Evolutionary conservation across 306 rosid genomes (phyloP).

Genomic region (Casuarina cunninghamiana): DNA sequence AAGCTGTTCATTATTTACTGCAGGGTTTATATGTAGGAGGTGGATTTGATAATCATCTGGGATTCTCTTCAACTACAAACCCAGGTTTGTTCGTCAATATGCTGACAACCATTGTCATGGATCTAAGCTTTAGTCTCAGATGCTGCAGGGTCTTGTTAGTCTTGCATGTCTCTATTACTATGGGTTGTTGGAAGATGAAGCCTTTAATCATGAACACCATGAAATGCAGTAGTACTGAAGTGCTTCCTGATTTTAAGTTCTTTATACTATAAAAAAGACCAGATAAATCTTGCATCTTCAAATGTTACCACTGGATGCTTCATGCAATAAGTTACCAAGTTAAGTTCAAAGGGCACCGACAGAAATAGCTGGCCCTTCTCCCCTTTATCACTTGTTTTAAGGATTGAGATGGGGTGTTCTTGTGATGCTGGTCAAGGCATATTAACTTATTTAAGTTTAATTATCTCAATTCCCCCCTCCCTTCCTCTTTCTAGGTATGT

Average conservation of each 20-base stretch:
- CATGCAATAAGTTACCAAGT: conserved; percentile 6
- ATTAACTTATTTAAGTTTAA: neutral
- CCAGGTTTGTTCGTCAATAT: conserved; percentile 58
- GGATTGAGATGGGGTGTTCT: neutral
- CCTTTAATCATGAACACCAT: neutral
- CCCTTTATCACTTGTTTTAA: neutral
- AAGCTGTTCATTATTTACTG: conserved; percentile 29
- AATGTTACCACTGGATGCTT: neutral
- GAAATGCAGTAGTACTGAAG: neutral
- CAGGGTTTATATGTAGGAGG: conserved; percentile 67
- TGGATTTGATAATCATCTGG: conserved; percentile 53
- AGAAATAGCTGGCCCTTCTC: neutral
- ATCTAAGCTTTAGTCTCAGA: conserved; percentile 7
- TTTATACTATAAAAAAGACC: neutral
- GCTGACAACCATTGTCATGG: conserved; percentile 22
- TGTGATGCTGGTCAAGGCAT: neutral
- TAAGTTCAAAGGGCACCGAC: neutral
- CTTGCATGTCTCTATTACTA: conserved; percentile 2
- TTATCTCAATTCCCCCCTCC: neutral
- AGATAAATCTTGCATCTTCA: neutral
- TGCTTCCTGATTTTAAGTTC: conserved; percentile 2
- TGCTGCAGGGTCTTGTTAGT: conserved; percentile 15
- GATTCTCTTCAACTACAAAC: conserved; percentile 52
- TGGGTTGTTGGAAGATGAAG: neutral
- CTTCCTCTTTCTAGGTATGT: neutral